These are phyloP conservation scores for Cyberlindnera euphorbiiphila DNA, from an alignment of 805 yeast species.

Conservation along the genomic window DNA sequence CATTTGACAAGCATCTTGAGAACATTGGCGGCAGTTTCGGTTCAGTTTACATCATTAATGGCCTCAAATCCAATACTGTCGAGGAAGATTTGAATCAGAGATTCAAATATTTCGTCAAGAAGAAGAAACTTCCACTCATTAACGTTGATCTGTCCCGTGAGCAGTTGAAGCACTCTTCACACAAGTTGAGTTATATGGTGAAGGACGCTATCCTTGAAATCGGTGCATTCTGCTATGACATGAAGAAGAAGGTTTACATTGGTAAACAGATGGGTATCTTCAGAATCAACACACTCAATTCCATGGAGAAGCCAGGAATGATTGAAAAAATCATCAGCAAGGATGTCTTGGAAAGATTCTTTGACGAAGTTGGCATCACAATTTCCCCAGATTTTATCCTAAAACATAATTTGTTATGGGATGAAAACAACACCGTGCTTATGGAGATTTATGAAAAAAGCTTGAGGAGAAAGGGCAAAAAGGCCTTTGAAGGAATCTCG, in stretches of 20 bases:
- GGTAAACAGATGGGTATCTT: constrained; percentile 89
- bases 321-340: constrained; percentile 62
- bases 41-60: constrained; percentile 75
- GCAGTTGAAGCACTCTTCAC: constrained; percentile 34
- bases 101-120: constrained; percentile 51
- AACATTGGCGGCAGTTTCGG: constrained; percentile 72
- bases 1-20: constrained; percentile 80
- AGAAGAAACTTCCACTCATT: constrained; percentile 30
- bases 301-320: constrained; percentile 82
- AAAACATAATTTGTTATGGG: constrained; percentile 82
- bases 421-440: constrained; percentile 85
- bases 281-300: constrained; percentile 84
- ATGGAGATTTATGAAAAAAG: constrained; percentile 64
- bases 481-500: constrained; percentile 27
- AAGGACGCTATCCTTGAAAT: constrained; percentile 68
- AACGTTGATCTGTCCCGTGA: constrained; percentile 36
- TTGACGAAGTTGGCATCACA: constrained; percentile 38
- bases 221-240: constrained; percentile 81
- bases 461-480: constrained; percentile 28
- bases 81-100: constrained; percentile 67
- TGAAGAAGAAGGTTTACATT: constrained; percentile 47
- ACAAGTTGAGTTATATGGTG: constrained; percentile 46
- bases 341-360: constrained; percentile 4
- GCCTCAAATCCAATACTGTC: constrained; percentile 62
- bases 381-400: constrained; percentile 47